Base-by-base conservation (phyloP, 805 yeast genomes). In the Debaryomyces maramus region DNA sequence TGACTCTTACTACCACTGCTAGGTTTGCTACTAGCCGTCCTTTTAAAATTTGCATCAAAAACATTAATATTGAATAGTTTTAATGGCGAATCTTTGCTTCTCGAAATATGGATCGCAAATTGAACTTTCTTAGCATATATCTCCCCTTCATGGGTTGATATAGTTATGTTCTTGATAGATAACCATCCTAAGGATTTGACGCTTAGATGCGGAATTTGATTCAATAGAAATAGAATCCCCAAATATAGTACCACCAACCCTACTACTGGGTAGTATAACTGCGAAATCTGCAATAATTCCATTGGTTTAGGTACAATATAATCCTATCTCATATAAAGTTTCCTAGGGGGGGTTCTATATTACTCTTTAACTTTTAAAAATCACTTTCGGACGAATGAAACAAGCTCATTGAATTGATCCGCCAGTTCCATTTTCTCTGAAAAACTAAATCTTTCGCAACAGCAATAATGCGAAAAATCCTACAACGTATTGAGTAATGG, bases 111-210 rank as follows among this genome's bases (percentile, higher is more conserved):
- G 19, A 63, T 26, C 32, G 58, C 38, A 13, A 63, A 24, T 9
- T 44, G 41, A 4, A 62, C 28, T n/a, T 38, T 49, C 4, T 51
- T 32, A 13, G 62, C 51, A 11, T 44, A 28, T 8, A 64, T 42
- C 1, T 23, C 38, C 6, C 46, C 47, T 1, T 32, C 28, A 5
- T 48, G 37, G 5, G 52, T 34, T 21, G 49, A 46, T 6, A 65
- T 47, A 9, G 52, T 50, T 20, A 65, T 50, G 20, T 56, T 55
- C 38, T 51, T 41, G 6, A 64, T 26, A 4, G 62, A 50, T 23
- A 63, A 48, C 56, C 65, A 64, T 13, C 69, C 69, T 9, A 64
- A 26, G 6, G 56, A 52, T 38, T 53, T 55, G 32, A 64, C 53
- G 5, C 49, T 21, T 7, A 63, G 45, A 40, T 55, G 51, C 4